These are phyloP conservation scores for Ascochyta pisi DNA, from an alignment of 2,329 filamentous ascomycete genomes.

Conservation along the genomic window DNA sequence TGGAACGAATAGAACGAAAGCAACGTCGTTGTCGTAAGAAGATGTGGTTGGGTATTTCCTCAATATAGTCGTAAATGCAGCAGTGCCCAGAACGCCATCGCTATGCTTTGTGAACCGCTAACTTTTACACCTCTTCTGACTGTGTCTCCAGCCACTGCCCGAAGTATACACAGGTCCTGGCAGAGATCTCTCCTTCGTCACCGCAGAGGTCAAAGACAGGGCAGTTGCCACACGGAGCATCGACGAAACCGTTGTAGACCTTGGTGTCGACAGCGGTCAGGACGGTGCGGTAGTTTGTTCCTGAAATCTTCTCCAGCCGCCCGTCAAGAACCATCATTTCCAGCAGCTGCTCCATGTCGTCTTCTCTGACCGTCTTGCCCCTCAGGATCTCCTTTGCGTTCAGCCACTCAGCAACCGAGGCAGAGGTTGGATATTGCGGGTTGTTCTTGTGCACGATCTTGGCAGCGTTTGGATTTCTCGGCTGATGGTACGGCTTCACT, in stretches of 20 bases:
- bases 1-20: neutral
- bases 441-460: conserved; percentile 66
- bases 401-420: conserved; percentile 78
- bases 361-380: conserved; percentile 67
- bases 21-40: neutral
- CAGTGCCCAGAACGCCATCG: conserved; percentile 31
- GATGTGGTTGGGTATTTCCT: conserved; percentile 19
- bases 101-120: conserved; percentile 25
- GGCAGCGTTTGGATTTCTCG: conserved; percentile 29
- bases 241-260: conserved; percentile 79
- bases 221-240: conserved; percentile 88
- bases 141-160: conserved; percentile 72
- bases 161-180: conserved; percentile 91
- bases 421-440: conserved; percentile 78
- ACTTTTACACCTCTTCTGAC: conserved; percentile 34
- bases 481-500: conserved; percentile 33
- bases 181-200: conserved; percentile 87
- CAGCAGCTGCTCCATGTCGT: conserved; percentile 83
- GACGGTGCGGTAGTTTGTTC: conserved; percentile 58
- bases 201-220: conserved; percentile 93
- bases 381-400: conserved; percentile 73
- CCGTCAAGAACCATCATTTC: conserved; percentile 91
- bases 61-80: conserved; percentile 19
- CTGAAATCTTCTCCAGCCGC: conserved; percentile 70
- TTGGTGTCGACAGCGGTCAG: conserved; percentile 51